These are phyloP conservation scores for Chrysosporium keratinophilum DNA, from an alignment of 2,329 filamentous ascomycete genomes.

Conservation along the genomic window DNA sequence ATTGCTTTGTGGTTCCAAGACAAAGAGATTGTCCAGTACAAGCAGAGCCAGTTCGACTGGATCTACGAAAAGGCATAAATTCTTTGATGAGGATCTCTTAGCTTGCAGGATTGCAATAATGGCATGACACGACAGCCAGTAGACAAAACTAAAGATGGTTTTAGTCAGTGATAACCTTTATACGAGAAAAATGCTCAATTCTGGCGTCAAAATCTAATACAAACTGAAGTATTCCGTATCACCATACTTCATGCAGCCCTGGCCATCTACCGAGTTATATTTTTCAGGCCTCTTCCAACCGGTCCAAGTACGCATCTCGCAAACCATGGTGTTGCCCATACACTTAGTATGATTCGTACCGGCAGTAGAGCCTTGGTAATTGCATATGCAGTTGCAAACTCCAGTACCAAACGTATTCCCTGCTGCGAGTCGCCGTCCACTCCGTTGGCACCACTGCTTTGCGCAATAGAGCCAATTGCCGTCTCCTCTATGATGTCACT, in stretches of 20 bases:
- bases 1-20: slow-evolving; percentile 95
- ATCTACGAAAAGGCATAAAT: slow-evolving; percentile 77
- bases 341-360: slow-evolving; percentile 61
- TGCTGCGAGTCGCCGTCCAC: slow-evolving; percentile 25
- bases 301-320: slow-evolving; percentile 54
- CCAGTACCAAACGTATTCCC: slow-evolving; percentile 48
- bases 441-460: slow-evolving; percentile 19
- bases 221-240: neutral
- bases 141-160: slow-evolving; percentile 3
- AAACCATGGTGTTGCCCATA: slow-evolving; percentile 91
- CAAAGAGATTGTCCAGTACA: slow-evolving; percentile 75
- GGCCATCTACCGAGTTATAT: slow-evolving; percentile 1
- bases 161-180: neutral
- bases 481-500: slow-evolving; percentile 26
- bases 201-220: neutral
- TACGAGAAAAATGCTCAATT: neutral
- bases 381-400: slow-evolving; percentile 80
- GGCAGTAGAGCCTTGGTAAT: slow-evolving; percentile 80
- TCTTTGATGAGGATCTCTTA: neutral
- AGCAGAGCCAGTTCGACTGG: slow-evolving; percentile 78
- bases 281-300: slow-evolving; percentile 30
- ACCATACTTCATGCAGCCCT: neutral
- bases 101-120: neutral
- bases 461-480: slow-evolving; percentile 4
- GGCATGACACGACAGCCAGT: slow-evolving; percentile 7